Percentiles rank a stretch among this genome's conserved stretches.
phyloP scores from a whole-genome alignment of 2,329 filamentous ascomycete genomes.

The Cercospora zeae-maydis region DNA sequence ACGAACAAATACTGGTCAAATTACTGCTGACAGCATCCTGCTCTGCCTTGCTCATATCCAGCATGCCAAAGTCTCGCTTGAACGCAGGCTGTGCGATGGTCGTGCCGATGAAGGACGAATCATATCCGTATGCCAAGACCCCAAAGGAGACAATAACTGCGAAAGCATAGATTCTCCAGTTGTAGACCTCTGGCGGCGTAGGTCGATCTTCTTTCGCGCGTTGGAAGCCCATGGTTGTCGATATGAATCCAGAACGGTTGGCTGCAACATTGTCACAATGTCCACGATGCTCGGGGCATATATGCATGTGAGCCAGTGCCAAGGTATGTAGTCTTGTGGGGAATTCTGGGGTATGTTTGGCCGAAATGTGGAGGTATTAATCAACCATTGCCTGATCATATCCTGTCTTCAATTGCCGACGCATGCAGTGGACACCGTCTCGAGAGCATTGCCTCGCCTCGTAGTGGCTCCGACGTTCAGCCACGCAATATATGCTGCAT shows the following conservation, averaged over 20 bases:
- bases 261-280: neutral
- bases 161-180: conserved; percentile 50
- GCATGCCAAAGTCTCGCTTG: conserved; percentile 43
- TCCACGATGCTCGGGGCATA: neutral
- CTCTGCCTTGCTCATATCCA: conserved; percentile 36
- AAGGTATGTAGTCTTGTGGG: neutral
- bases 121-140: conserved; percentile 49
- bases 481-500: neutral
- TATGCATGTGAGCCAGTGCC: neutral
- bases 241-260: neutral
- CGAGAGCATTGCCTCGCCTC: neutral
- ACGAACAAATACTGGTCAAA: conserved; percentile 44
- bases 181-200: conserved; percentile 55
- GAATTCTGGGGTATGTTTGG: neutral
- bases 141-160: conserved; percentile 51
- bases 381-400: neutral
- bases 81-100: conserved; percentile 52
- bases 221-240: conserved; percentile 34
- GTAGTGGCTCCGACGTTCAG: neutral
- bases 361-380: neutral
- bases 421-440: neutral
- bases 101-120: conserved; percentile 54
- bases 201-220: conserved; percentile 54
- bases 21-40: conserved; percentile 45
- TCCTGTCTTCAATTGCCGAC: neutral